Base-by-base conservation (phyloP, 2,329 filamentous ascomycete genomes). In the Phialophora chinensis region DNA sequence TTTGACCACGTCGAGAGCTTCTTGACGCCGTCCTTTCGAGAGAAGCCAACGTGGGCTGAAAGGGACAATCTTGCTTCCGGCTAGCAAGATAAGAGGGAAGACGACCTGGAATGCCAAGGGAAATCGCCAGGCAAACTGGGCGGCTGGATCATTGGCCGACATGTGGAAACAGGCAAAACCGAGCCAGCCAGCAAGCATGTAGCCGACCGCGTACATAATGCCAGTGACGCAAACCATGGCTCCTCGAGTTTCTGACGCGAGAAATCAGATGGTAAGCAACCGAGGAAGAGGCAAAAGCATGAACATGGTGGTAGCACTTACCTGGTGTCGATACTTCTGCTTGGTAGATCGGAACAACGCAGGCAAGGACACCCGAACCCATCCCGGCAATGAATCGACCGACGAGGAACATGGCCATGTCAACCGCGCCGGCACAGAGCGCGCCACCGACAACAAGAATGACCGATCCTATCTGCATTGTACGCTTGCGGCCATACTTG, bases 341-440 rank as follows among this genome's bases (percentile, higher is more conserved):
- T 58, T 72, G 71, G 47, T 72, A 72, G 47, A 66, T 69, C 23
- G 60, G 60, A 31, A 66, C 66, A 20, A 68, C 62, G 31, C 66
- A 68, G n/a, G 66, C 66, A 11, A 77, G 79, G 54, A 85, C 84
- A 27, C 84, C 83, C 2, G 85, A 76, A 66, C 84, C 84, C 71
- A 85, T 85, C 60, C 84, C 68, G 31, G 65, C 60, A 31, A 70
- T 53, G 60, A 70, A 68, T 38, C 68, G 54, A 0, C 65, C 68
- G 14, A 70, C 66, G 20, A 70, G 65, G 57, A 70, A 70, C 68
- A 70, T 70, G 31, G 65, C 63, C 63, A 66, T 67, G 31, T 78
- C 80, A 14, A 82, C 71, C 3, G 78, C 79, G 14, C 82, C 65
- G 50, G 79, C 76, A 23, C 79, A 69, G 31, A 82, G 72, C 1